Evolutionary conservation across 2,329 filamentous ascomycete genomes (phyloP).

Genomic region (Penicillium sumatraense): DNA sequence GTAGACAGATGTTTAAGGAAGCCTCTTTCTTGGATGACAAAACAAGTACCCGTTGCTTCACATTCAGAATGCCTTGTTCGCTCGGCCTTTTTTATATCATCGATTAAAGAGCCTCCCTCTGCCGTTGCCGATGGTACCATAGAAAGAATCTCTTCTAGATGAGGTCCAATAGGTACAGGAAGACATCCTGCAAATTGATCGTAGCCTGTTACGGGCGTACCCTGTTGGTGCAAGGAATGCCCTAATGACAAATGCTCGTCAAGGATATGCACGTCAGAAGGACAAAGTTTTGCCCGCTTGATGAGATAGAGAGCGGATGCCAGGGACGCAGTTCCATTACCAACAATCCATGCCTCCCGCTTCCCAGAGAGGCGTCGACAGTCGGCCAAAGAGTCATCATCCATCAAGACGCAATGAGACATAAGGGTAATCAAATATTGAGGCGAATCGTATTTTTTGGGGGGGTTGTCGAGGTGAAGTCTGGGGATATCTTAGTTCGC

Average conservation of each 20-base stretch:
- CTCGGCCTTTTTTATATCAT: slow-evolving; percentile 12
- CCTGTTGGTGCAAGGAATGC: slow-evolving; percentile 10
- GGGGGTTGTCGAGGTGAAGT: too few species aligned
- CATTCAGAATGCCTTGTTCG: neutral
- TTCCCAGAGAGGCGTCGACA: too few species aligned
- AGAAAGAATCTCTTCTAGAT: slow-evolving; percentile 15
- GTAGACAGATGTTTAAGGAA: slow-evolving; percentile 1
- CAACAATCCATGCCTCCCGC: slow-evolving; percentile 11
- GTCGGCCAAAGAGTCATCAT: too few species aligned
- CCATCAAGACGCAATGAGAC: too few species aligned
- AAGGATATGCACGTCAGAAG: slow-evolving; percentile 3
- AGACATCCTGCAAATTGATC: slow-evolving; percentile 25
- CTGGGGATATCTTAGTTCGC: too few species aligned
- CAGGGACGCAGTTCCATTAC: slow-evolving; percentile 7
- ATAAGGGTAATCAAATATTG: too few species aligned
- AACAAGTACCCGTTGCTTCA: neutral
- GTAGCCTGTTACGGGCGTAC: slow-evolving; percentile 13
- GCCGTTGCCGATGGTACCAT: slow-evolving; percentile 9
- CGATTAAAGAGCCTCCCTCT: neutral
- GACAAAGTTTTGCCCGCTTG: neutral
- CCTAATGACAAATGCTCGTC: slow-evolving; percentile 1
- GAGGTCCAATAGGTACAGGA: slow-evolving; percentile 16
- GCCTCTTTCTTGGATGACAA: slow-evolving; percentile 10
- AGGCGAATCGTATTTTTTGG: too few species aligned
- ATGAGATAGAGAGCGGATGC: slow-evolving; percentile 7